These are phyloP conservation scores for Didymellaceae sp. DNA, from an alignment of 2,329 filamentous ascomycete genomes.

Conservation along the genomic window DNA sequence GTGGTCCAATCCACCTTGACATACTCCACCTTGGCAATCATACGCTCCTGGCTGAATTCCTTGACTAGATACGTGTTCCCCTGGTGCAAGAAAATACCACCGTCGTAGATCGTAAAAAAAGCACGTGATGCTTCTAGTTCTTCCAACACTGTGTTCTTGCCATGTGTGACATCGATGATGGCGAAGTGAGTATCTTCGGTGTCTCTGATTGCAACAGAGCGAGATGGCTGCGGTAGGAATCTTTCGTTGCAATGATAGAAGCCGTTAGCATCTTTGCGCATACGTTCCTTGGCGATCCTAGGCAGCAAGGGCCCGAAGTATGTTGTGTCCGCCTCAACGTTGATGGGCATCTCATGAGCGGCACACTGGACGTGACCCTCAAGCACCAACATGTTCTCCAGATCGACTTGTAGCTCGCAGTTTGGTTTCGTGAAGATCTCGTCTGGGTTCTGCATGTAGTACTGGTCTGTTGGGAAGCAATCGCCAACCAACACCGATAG, in stretches of 20 bases:
- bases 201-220: conserved; percentile 85
- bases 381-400: conserved; percentile 88
- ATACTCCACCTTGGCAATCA: conserved; percentile 84
- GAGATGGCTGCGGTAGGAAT: conserved; percentile 84
- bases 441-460: conserved; percentile 96
- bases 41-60: conserved; percentile 80
- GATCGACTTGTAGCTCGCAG: conserved; percentile 84
- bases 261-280: conserved; percentile 75
- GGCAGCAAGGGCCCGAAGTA: conserved; percentile 82
- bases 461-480: conserved; percentile 87
- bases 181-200: conserved; percentile 93
- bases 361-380: conserved; percentile 97
- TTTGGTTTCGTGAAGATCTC: conserved; percentile 94
- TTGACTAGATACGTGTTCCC: conserved; percentile 91
- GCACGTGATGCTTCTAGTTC: conserved; percentile 96
- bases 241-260: conserved; percentile 91
- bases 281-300: conserved; percentile 73
- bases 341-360: conserved; percentile 91
- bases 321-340: conserved; percentile 71
- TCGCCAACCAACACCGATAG: conserved; percentile 89
- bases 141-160: conserved; percentile 84
- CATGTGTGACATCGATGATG: conserved; percentile 85
- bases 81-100: conserved; percentile 95
- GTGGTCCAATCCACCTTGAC: conserved; percentile 97
- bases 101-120: conserved; percentile 95